Conservation (phyloP, 495 filamentous ascomycete genomes). For the Penicillium chermesinum region DNA sequence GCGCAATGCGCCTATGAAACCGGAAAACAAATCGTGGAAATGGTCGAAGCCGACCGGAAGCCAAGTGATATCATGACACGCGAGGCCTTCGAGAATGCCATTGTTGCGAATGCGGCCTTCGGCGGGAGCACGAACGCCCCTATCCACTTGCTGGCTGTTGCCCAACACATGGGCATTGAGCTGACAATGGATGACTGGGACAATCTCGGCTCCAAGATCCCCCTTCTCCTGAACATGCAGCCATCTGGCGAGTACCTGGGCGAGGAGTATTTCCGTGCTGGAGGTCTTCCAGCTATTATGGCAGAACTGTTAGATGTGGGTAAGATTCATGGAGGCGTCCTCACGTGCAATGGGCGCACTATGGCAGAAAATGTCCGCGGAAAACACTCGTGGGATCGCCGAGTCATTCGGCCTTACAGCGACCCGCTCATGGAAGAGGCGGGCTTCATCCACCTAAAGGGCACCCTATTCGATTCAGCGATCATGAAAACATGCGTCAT, state of each 20-base stretch:
- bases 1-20: constrained; percentile 51
- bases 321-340: constrained; percentile 32
- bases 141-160: constrained; percentile 52
- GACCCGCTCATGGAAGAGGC: constrained; percentile 46
- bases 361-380: constrained; percentile 38
- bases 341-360: constrained; percentile 43
- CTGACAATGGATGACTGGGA: constrained; percentile 52
- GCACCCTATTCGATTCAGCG: constrained; percentile 49
- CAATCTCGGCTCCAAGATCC: constrained; percentile 42
- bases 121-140: constrained; percentile 54
- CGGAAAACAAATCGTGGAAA: constrained; percentile 49
- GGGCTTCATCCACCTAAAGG: constrained; percentile 47
- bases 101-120: constrained; percentile 49
- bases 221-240: constrained; percentile 51
- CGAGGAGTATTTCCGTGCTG: constrained; percentile 51
- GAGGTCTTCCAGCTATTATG: constrained; percentile 51
- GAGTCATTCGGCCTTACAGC: constrained; percentile 39
- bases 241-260: constrained; percentile 48
- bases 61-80: constrained; percentile 54
- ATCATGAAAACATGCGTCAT: constrained; percentile 57
- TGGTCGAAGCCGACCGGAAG: constrained; percentile 49
- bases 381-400: constrained; percentile 41
- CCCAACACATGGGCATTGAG: constrained; percentile 48
- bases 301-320: constrained; percentile 47
- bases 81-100: constrained; percentile 52